Base-by-base conservation (phyloP, 768 basidiomycete genomes). In the Lactarius vividus region DNA sequence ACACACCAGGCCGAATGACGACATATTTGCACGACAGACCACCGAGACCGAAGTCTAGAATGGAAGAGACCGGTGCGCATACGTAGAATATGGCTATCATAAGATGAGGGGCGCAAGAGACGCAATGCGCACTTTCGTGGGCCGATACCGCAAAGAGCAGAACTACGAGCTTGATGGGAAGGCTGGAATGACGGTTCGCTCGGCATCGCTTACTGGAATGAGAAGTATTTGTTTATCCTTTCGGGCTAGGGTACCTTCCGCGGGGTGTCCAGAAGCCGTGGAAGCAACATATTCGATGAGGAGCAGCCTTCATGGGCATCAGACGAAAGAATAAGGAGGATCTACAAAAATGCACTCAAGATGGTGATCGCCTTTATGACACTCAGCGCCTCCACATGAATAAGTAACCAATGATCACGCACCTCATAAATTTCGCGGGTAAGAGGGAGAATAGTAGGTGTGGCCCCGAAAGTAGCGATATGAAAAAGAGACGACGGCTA, bases 1-100 rank as follows among this genome's bases (percentile, higher is more conserved):
- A 7, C 72, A 69, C 57, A 82, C 83, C 73, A 64, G 86, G 86
- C 62, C 90, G 82, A 52, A 94, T 77, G 64, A 94, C 84, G 28
- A 91, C 86, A 73, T 94, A 96, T 83, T 97, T 33, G 95, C 65
- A 97, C 77, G 9, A 96, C 94, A 53, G 84, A 80, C 92, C 93
- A 96, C 85, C 92, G 72, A 40, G 72, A 20, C 18, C 57, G 40
- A 58, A 20, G 60, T 13, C 58, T 62, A 49, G 59, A 23, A 62
- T 42, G 20, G 65, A 28, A 28, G 29, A 42, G 65, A 35, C 59
- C n/a, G 46, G 65, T 18, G 18, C 10, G 33, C 23, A 72, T 93
- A 88, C 86, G 95, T 91, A 74, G 96, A 96, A 77, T 96, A 94
- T 2, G 88, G 80, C 85, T 91, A 70, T 2, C 52, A 67, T 6